Evolutionary conservation across 1,139 yeast genomes (phyloP), one percentile per base, ranked within the genome.

Genomic region (Meyerozyma smithsonii): DNA sequence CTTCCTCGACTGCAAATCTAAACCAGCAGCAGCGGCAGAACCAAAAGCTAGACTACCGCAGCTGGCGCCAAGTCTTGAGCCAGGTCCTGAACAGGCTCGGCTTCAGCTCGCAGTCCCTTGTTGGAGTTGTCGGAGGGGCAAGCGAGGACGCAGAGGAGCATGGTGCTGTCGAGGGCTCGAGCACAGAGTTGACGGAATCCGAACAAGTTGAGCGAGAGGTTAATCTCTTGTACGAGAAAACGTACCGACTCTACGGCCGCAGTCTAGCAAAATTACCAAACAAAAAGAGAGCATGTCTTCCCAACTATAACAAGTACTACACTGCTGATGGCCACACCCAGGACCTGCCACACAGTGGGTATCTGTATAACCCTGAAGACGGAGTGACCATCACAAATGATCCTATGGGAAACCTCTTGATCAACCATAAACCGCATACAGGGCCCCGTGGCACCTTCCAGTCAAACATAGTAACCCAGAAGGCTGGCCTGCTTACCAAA

Each of bases 321-420:
- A 26, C 30, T 4, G 53, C 58, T 2, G 48, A 43, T 18, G 19
- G 40, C 10, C 42, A 35, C n/a, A 36, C 39, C 3, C 38, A 39
- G 8, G 44, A 46, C 8, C 30, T 26, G 30, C 51, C 46, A 3
- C 53, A 49, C 5, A 35, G 42, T 5, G 42, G 38, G 6, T 52
- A 53, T 36, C 41, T 39, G 5, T 54, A 50, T 38, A 51, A 51
- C 26, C 61, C 53, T 38, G 61, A 61, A 1, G 62, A 64, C 40
- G 51, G 68, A 1, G 64, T 70, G 10, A 62, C 72, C 5, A 62
- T 71, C 17, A 57, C 69, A 14, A 69, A 67, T 43, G 76, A 71
- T 43, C 64, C 72, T 1, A 64, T 65, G 69, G 77, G 76, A 0
- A 70, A 70, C 45, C 54, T 70, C 18, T 54, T 70, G 35, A 70